Base-by-base conservation (phyloP, 139 green algal genomes). In the Nannochloris sp. region DNA sequence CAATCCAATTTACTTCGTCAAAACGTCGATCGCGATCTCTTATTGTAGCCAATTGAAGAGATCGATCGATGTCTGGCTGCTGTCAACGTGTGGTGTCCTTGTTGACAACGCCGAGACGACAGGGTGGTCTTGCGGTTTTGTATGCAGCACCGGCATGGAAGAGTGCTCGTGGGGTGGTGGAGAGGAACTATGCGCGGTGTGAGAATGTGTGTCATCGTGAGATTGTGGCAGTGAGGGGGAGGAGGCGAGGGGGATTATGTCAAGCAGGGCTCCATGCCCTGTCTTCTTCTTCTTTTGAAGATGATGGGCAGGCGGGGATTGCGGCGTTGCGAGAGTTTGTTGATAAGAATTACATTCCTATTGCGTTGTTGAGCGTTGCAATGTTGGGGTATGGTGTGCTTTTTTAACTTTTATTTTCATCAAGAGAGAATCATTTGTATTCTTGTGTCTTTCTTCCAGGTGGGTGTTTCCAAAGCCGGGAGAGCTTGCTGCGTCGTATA, bases 401-500 rank as follows among this genome's bases (percentile, higher is more conserved):
- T 50, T 36, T 2, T 0, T 25, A 23, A 23, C 20, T 25, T 8
- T 8, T 8, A 26, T 26, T 26, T 11, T 56, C 26, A 56, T 14
- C 5, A 26, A 3, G 4, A 3, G 1, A 11, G 8, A 40, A 40
- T 40, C 8, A 40, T 2, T n/a, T 50, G 45, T 50, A 5, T n/a
- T 17, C 3, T 43, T 56, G 55, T 16, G 37, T 14, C 20, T 23
- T 23, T 23, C 20, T 23, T 61, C 12, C 59, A 69, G 76, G 23
- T 78, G 60, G 48, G 16, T 66, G 4, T 61, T 59, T 11, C 76
- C 76, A 3, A 49, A 23, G 0, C 37, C 50, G 6, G 76, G 77
- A 17, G 29, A 72, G 4, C 11, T 29, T 29, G 77, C 74, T 29
- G 74, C 69, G 3, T 49, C 59, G 23, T 61, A 43, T 1, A 68